phyloP scores from a whole-genome alignment of 495 filamentous ascomycete genomes.

The Hyphodiscus hymeniophilus region DNA sequence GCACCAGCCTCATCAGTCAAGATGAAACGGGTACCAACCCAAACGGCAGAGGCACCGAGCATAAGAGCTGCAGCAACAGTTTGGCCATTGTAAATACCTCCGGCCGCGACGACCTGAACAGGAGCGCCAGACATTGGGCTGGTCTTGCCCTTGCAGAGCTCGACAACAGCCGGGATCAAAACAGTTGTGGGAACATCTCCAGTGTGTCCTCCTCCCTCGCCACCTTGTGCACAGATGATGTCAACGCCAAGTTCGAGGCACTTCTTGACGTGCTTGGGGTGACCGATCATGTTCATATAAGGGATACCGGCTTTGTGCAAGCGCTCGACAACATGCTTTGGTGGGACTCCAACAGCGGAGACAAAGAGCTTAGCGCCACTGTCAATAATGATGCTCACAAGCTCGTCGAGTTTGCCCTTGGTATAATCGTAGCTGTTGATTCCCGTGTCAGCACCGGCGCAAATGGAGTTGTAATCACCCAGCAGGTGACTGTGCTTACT shows the following conservation, averaged over 20 bases:
- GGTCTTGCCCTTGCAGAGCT: constrained; percentile 71
- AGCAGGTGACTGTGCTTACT: constrained; percentile 43
- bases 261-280: constrained; percentile 97
- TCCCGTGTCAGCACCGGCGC: constrained; percentile 4
- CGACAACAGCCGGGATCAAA: constrained; percentile 82
- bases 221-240: constrained; percentile 89
- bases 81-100: constrained; percentile 90
- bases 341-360: constrained; percentile 90
- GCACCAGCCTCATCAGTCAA: constrained; percentile 90
- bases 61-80: constrained; percentile 83
- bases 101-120: constrained; percentile 88
- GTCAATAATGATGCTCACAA: constrained; percentile 88
- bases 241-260: constrained; percentile 81
- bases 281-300: constrained; percentile 99
- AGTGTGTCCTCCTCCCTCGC: constrained; percentile 88
- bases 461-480: constrained; percentile 17
- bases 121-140: constrained; percentile 78
- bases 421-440: constrained; percentile 90
- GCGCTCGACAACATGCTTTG: constrained; percentile 76
- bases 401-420: constrained; percentile 91
- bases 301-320: constrained; percentile 81
- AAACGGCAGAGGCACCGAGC: constrained; percentile 87
- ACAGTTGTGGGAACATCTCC: constrained; percentile 84
- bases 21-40: constrained; percentile 96
- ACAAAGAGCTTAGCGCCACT: constrained; percentile 89